phyloP scores from a whole-genome alignment of 2,329 filamentous ascomycete genomes.

The Arthrobotrys entomopaga region DNA sequence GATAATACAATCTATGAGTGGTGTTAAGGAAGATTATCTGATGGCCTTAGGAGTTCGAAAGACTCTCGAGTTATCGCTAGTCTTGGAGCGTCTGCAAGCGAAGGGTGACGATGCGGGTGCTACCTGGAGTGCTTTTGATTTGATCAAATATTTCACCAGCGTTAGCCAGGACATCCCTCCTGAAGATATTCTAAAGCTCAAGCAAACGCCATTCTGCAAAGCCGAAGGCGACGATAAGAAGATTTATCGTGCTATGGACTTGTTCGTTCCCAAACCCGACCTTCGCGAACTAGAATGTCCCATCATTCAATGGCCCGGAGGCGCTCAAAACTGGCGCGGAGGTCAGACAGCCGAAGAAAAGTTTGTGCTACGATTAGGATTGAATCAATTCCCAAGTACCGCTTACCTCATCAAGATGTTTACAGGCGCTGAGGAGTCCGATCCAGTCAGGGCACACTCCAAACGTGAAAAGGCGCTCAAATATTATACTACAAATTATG shows the following conservation, averaged over 20 bases:
- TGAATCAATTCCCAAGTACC: constrained; percentile 76
- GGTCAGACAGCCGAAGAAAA: constrained; percentile 71
- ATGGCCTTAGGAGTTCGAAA: constrained; percentile 87
- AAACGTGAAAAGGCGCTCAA: constrained; percentile 77
- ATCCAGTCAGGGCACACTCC: constrained; percentile 65
- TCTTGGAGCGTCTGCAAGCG: constrained; percentile 85
- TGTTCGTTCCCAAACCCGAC: constrained; percentile 80
- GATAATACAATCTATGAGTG: constrained; percentile 77
- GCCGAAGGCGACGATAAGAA: constrained; percentile 68
- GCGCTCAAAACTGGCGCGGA: constrained; percentile 70
- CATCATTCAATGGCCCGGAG: constrained; percentile 82
- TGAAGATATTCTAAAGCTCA: constrained; percentile 81
- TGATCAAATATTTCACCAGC: constrained; percentile 92
- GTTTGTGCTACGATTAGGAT: constrained; percentile 78
- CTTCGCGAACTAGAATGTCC: constrained; percentile 77
- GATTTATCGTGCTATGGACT: constrained; percentile 77
- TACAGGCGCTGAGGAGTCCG: constrained; percentile 61
- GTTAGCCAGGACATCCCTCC: constrained; percentile 87
- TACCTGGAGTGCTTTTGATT: constrained; percentile 90
- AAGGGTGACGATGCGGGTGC: constrained; percentile 62
- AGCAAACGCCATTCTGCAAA: constrained; percentile 81
- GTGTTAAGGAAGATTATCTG: constrained; percentile 91
- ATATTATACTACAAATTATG: constrained; percentile 84
- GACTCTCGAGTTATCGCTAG: constrained; percentile 91
- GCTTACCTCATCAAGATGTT: constrained; percentile 73